phyloP scores from a whole-genome alignment of 306 rosid genomes.

The Crotalaria pallida region DNA sequence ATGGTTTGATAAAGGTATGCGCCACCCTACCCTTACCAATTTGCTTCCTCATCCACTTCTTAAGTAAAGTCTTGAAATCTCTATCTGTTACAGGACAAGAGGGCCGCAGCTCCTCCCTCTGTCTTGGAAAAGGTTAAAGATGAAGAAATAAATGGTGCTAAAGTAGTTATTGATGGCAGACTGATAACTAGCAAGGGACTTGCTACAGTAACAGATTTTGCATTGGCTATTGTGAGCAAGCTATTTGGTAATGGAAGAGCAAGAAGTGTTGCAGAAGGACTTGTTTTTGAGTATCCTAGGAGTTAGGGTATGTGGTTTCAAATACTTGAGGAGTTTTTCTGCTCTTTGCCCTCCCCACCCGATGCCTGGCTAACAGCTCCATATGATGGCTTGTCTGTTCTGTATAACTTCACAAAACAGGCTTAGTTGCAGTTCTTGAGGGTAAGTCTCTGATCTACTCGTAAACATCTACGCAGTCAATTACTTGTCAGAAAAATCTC shows the following conservation, averaged over 20 bases:
- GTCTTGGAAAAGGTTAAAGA: conserved; percentile 28
- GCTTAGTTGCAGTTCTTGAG: neutral
- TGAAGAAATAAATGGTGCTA: conserved; percentile 43
- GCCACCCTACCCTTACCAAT: neutral
- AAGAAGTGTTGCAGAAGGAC: conserved; percentile 94
- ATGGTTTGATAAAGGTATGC: conserved; percentile 81
- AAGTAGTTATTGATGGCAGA: conserved; percentile 84
- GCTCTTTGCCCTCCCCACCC: neutral
- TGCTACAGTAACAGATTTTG: conserved; percentile 58
- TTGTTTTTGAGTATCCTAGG: conserved; percentile 69
- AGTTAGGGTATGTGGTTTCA: conserved; percentile 28
- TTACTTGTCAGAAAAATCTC: neutral
- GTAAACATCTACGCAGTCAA: neutral
- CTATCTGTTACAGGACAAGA: conserved; percentile 56
- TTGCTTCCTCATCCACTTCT: conserved; percentile 13
- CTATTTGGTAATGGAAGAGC: conserved; percentile 82
- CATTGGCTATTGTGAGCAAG: conserved; percentile 76
- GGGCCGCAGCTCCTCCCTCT: conserved; percentile 51
- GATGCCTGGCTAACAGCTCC: neutral
- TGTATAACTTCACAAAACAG: neutral
- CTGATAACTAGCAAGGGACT: conserved; percentile 81
- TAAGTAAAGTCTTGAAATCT: neutral
- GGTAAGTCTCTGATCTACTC: neutral
- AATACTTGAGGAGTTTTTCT: conserved; percentile 8
- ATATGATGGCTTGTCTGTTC: neutral